Conservation (phyloP, 75 land plant genomes). For the Cryptomeria japonica region DNA sequence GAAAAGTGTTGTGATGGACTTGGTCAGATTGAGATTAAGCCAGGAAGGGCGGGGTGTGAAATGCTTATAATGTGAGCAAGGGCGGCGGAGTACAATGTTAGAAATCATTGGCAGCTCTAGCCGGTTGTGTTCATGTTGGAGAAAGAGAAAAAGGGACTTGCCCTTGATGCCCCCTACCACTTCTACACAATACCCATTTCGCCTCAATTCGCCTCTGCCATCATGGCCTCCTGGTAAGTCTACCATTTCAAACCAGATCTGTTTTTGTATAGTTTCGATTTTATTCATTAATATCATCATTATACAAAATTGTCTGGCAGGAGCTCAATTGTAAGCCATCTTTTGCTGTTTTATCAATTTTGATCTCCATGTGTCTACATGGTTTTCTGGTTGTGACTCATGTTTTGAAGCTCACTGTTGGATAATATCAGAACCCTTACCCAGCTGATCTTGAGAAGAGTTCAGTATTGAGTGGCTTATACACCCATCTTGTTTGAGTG, state of each 20-base stretch:
- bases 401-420: neutral
- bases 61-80: too few species aligned
- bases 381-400: neutral
- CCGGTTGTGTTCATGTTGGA: neutral
- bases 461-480: neutral
- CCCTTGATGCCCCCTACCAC: neutral
- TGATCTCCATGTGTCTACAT: neutral
- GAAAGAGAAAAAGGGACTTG: neutral
- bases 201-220: neutral
- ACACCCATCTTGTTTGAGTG: neutral
- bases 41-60: too few species aligned
- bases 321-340: neutral
- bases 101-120: neutral
- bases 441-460: neutral
- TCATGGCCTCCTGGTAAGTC: slow-evolving; percentile 7
- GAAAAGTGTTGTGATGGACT: too few species aligned
- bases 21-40: too few species aligned
- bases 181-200: neutral
- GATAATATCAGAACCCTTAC: neutral
- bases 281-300: neutral
- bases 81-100: neutral
- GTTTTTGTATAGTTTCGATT: neutral
- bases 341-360: neutral
- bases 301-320: neutral
- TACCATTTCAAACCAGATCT: neutral